Conservation (phyloP, 2,329 filamentous ascomycete species). For the Aureobasidium sp. region DNA sequence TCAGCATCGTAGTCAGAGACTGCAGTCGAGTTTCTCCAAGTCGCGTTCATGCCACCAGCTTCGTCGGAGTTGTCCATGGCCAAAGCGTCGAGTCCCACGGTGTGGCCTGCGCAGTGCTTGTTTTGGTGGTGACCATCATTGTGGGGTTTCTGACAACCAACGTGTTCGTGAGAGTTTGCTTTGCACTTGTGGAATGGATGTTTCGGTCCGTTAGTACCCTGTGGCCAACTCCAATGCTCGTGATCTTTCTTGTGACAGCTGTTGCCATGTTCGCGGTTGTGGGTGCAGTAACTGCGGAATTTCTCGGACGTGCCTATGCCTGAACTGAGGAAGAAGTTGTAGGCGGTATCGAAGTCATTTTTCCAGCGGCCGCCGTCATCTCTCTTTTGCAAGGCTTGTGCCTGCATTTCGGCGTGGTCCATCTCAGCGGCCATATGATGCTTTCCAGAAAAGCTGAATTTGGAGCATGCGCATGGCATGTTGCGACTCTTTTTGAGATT, state of each 20-base stretch:
- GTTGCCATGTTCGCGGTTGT: background rate
- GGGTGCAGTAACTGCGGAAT: background rate
- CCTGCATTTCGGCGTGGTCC: background rate
- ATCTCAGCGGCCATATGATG: background rate
- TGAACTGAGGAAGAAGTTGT: background rate
- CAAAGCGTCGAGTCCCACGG: background rate
- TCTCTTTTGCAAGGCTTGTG: background rate
- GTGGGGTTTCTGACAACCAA: background rate
- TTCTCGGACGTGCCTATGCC: background rate
- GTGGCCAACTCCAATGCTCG: background rate
- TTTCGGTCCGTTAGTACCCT: background rate
- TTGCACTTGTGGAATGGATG: background rate
- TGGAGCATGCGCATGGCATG: background rate
- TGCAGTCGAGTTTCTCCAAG: background rate
- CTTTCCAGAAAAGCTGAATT: background rate
- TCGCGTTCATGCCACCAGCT: background rate
- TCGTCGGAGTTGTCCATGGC: background rate
- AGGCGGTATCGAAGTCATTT: background rate
- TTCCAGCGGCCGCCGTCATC: background rate
- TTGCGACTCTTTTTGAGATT: background rate
- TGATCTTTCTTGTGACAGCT: background rate
- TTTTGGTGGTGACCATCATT: background rate
- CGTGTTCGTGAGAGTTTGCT: background rate
- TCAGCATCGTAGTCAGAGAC: no score
- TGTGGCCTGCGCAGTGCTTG: background rate